A percentile compares a stretch with the other conserved stretches of the same genome.
phyloP scores from a whole-genome alignment of 2,329 filamentous ascomycete species.

The Colletotrichum phormii region DNA sequence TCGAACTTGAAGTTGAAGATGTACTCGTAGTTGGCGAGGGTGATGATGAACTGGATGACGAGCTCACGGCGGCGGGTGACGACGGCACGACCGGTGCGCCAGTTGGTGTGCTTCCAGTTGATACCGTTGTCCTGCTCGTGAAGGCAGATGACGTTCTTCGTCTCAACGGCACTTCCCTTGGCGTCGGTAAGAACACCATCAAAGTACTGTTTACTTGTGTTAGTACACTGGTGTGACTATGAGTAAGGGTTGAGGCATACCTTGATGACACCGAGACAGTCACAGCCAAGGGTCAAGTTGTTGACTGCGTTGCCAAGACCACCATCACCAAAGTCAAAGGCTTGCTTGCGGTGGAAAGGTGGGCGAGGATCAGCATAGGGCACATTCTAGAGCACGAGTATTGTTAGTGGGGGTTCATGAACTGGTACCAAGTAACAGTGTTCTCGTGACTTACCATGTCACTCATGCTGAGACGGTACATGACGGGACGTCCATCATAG shows the following conservation, averaged over 20 bases:
- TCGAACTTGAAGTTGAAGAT: constrained; percentile 55
- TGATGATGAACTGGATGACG: constrained; percentile 68
- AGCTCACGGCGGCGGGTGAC: constrained; percentile 63
- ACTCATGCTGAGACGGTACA: constrained; percentile 67
- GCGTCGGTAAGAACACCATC: constrained; percentile 42
- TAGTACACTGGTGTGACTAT: background rate
- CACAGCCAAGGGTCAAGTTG: constrained; percentile 76
- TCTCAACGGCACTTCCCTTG: constrained; percentile 49
- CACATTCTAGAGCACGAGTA: constrained; percentile 5
- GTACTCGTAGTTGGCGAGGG: constrained; percentile 69
- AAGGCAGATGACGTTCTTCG: constrained; percentile 49
- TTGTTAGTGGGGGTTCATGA: background rate
- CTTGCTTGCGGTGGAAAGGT: constrained; percentile 61
- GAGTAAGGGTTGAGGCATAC: background rate
- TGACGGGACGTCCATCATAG: constrained; percentile 67
- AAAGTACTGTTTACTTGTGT: constrained; percentile 26
- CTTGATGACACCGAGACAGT: constrained; percentile 61
- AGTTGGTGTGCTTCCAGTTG: constrained; percentile 58
- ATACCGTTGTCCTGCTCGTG: constrained; percentile 38
- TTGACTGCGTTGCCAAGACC: constrained; percentile 75
- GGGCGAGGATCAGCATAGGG: constrained; percentile 35
- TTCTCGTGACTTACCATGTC: constrained; percentile 58
- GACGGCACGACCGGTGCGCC: constrained; percentile 62
- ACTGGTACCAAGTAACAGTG: background rate
- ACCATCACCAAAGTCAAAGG: constrained; percentile 77